Evolutionary conservation across 2,329 filamentous ascomycete species (phyloP).

Genomic region (Didymella pinodella): DNA sequence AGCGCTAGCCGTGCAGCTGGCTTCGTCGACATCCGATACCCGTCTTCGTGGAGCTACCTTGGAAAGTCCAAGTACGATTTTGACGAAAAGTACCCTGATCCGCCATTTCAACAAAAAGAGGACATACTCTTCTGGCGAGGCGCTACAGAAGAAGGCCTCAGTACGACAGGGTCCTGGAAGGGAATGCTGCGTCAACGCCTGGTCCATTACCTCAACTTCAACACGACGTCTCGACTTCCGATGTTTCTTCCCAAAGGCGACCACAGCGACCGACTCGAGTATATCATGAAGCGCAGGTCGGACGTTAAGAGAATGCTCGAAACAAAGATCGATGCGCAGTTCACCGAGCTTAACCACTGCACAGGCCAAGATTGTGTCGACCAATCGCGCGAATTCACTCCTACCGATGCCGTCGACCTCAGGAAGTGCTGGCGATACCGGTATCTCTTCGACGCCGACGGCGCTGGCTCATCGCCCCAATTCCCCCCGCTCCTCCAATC

Average conservation of each 20-base stretch:
- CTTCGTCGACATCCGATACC: constrained; percentile 80
- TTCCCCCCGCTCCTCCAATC: constrained; percentile 73
- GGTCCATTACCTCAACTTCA: constrained; percentile 64
- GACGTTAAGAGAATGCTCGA: constrained; percentile 64
- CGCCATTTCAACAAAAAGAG: constrained; percentile 67
- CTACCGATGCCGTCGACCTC: constrained; percentile 58
- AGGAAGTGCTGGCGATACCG: constrained; percentile 69
- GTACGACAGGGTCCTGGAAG: constrained; percentile 65
- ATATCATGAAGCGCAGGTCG: constrained; percentile 62
- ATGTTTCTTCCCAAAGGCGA: constrained; percentile 57
- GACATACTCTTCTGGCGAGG: constrained; percentile 78
- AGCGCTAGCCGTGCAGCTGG: constrained; percentile 75
- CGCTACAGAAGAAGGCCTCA: constrained; percentile 63
- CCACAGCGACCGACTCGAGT: constrained; percentile 60
- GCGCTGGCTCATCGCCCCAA: constrained; percentile 70
- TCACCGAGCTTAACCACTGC: constrained; percentile 65
- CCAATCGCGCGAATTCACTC: constrained; percentile 62
- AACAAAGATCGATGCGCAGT: constrained; percentile 62
- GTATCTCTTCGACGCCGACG: constrained; percentile 77
- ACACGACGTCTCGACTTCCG: constrained; percentile 41
- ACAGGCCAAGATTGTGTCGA: constrained; percentile 61
- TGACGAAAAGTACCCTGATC: constrained; percentile 61
- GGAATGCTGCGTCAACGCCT: constrained; percentile 75
- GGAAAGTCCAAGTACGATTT: constrained; percentile 64
- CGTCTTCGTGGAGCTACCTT: constrained; percentile 68